phyloP scores from a whole-genome alignment of 2,329 filamentous ascomycete genomes.

The Beauveria medogensis region DNA sequence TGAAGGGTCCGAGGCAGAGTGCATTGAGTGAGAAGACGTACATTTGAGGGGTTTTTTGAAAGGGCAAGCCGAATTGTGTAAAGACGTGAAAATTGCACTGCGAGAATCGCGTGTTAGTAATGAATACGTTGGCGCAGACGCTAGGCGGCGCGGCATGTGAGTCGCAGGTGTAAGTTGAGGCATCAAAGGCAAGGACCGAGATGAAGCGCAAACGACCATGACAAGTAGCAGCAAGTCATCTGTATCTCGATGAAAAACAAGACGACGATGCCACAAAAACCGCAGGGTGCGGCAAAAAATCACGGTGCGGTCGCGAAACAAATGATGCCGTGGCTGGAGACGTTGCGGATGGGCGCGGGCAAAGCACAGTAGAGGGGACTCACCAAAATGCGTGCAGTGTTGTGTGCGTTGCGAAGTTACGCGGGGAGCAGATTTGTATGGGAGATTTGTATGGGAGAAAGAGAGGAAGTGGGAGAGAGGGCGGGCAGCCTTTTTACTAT shows the following conservation, averaged over 20 bases:
- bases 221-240: neutral
- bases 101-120: conserved; percentile 10
- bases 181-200: conserved; percentile 7
- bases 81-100: conserved; percentile 11
- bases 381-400: conserved; percentile 32
- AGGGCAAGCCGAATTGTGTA: conserved; percentile 4
- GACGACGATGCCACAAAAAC: conserved; percentile 4
- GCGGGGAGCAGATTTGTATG: conserved; percentile 39
- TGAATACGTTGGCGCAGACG: neutral
- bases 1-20: neutral
- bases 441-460: conserved; percentile 54
- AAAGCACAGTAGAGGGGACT: conserved; percentile 39
- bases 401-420: conserved; percentile 33
- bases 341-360: conserved; percentile 28
- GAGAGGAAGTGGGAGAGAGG: conserved; percentile 46
- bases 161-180: conserved; percentile 6
- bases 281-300: conserved; percentile 19
- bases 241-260: conserved; percentile 6
- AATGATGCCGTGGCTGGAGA: conserved; percentile 17
- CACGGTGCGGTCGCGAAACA: conserved; percentile 19
- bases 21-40: conserved; percentile 10
- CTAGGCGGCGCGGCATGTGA: neutral
- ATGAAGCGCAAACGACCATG: neutral
- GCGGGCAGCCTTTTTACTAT: conserved; percentile 57
- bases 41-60: conserved; percentile 13